Evolutionary conservation across 75 land plant genomes (phyloP).

Genomic region (Cunninghamia lanceolata): DNA sequence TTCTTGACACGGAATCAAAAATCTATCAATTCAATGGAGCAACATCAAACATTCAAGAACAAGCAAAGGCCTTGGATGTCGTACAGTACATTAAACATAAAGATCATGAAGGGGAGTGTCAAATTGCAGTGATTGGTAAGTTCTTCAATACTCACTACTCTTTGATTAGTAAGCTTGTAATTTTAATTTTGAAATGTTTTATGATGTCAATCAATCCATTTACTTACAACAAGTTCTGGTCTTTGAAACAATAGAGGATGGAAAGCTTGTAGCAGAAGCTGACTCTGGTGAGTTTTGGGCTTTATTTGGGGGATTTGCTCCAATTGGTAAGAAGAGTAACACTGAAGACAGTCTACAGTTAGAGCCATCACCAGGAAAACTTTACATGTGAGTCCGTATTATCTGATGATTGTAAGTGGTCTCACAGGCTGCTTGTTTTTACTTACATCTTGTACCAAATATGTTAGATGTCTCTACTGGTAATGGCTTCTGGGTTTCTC

Average conservation of each 20-base stretch:
- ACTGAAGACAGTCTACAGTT: slow-evolving; percentile 11
- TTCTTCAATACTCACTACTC: background rate
- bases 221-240: background rate
- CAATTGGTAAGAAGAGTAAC: slow-evolving; percentile 50
- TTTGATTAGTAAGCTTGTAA: background rate
- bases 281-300: slow-evolving; percentile 95
- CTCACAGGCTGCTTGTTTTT: background rate
- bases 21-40: slow-evolving; percentile 82
- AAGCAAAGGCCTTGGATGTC: slow-evolving; percentile 91
- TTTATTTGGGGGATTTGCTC: slow-evolving; percentile 96
- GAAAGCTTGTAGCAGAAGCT: slow-evolving; percentile 81
- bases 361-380: slow-evolving; percentile 15
- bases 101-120: slow-evolving; percentile 72
- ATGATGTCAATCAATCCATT: background rate
- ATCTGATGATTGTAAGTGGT: background rate
- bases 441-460: background rate
- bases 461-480: background rate
- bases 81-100: slow-evolving; percentile 82
- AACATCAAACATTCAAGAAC: slow-evolving; percentile 77
- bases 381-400: slow-evolving; percentile 29
- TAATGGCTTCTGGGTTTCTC: background rate
- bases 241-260: slow-evolving; percentile 71
- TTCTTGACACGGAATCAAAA: slow-evolving; percentile 78
- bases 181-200: background rate
- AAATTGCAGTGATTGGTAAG: slow-evolving; percentile 75